Percentiles rank a stretch among this genome's conserved stretches.
Evolutionary conservation across 2,329 filamentous ascomycete species (phyloP).

Genomic region (Scleromitrula shiraiana): DNA sequence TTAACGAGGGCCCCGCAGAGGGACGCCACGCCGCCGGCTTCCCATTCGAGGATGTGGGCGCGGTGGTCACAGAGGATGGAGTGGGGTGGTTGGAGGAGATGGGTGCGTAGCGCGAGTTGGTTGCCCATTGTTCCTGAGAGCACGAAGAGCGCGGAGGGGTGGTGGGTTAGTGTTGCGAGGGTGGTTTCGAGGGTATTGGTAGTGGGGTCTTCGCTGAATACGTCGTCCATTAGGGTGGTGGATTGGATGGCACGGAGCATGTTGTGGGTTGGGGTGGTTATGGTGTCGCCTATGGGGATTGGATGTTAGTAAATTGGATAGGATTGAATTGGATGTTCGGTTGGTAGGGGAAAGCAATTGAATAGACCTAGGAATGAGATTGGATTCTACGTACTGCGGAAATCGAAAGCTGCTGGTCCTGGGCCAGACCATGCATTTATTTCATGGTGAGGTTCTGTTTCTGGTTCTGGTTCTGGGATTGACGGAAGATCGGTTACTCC

Average conservation of each 20-base stretch:
- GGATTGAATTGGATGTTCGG: neutral
- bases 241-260: constrained; percentile 76
- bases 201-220: constrained; percentile 71
- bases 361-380: neutral
- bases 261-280: constrained; percentile 67
- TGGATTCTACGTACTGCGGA: constrained; percentile 25
- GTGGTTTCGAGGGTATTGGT: constrained; percentile 69
- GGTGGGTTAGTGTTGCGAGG: constrained; percentile 64
- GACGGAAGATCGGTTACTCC: constrained; percentile 12
- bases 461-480: constrained; percentile 4
- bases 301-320: neutral
- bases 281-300: constrained; percentile 48
- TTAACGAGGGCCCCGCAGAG: constrained; percentile 65
- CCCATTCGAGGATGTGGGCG: constrained; percentile 65
- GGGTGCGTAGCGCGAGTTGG: constrained; percentile 71
- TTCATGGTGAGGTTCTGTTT: constrained; percentile 5
- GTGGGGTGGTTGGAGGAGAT: constrained; percentile 73
- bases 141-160: constrained; percentile 72
- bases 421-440: constrained; percentile 27
- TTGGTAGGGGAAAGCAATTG: neutral
- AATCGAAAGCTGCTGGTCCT: constrained; percentile 29
- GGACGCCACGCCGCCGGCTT: constrained; percentile 57
- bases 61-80: constrained; percentile 71
- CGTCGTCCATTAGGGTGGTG: constrained; percentile 74
- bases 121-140: constrained; percentile 93